Base-by-base conservation (phyloP, 495 filamentous ascomycete species). In the Talaromyces wortmannii region DNA sequence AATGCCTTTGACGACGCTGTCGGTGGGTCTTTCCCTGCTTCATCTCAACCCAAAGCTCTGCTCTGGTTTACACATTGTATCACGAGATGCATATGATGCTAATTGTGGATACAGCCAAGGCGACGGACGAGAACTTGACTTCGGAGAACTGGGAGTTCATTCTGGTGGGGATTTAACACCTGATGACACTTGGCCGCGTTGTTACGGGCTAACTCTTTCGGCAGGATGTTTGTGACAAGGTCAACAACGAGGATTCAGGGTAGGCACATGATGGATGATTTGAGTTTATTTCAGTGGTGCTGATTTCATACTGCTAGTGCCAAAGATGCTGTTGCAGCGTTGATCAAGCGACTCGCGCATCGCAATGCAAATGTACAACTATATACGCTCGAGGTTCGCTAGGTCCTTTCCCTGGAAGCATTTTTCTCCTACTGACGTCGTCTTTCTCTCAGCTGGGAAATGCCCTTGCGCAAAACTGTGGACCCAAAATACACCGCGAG, bases 361-460 rank as follows among this genome's bases (percentile, higher is more conserved):
- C 84, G 94, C 57, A 98, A 98, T 73, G 94, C 94, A 55, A 97
- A 98, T 72, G 94, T 98, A n/a, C 94, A 98, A 73, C 79, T 98
- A 32, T 98, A 98, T 67, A 97, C 94, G 16, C 79, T 98, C 55
- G 94, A 98, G 81, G 91, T 94, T 61, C 47, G 79, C 46, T 17
- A 42, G 7, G 23, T 30, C 31, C 31, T 17, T 31, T 10, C 29
- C 30, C 29, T 10, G 64, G 42, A 43, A 17, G 10, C 46, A 48
- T 15, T 32, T 46, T 18, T 2, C 17, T n/a, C n/a, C 47, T 12
- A 47, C 18, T 48, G n/a, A 46, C 15, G 8, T 23, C 23, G 16
- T 16, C 8, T 7, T 33, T 15, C 11, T 46, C 56, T 12, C 65
- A 78, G 73, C 87, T 98, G 58, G 92, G 86, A 55, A 96, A 98